These are phyloP conservation scores for Phanerodontia chrysosporium DNA, from an alignment of 768 basidiomycete genomes.

Conservation along the genomic window DNA sequence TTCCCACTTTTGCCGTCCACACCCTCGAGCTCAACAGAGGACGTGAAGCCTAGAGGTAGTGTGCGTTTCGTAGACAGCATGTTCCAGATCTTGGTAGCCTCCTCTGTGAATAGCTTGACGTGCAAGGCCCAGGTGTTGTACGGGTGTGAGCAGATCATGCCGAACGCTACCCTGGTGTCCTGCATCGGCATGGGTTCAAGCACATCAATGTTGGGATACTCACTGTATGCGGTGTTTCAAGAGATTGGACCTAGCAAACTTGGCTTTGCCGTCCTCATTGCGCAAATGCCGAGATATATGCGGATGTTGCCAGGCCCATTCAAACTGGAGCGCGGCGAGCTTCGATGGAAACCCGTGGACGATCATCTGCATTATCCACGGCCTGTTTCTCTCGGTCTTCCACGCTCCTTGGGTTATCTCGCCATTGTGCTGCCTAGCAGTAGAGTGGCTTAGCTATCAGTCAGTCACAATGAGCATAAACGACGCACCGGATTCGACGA, in stretches of 20 bases:
- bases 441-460: neutral
- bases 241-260: neutral
- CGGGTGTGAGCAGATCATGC: conserved; percentile 62
- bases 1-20: conserved; percentile 62
- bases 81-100: conserved; percentile 55
- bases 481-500: conserved; percentile 51
- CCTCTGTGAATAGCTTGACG: conserved; percentile 68
- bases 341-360: conserved; percentile 81
- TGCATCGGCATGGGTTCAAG: too few species aligned
- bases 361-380: conserved; percentile 86
- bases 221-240: neutral
- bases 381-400: conserved; percentile 56
- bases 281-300: conserved; percentile 63
- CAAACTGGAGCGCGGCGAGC: conserved; percentile 72
- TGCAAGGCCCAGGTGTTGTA: conserved; percentile 72
- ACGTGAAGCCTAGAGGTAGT: conserved; percentile 52
- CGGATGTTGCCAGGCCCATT: conserved; percentile 87
- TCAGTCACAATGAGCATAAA: neutral
- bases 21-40: conserved; percentile 55
- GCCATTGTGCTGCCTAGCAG: conserved; percentile 78
- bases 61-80: conserved; percentile 25
- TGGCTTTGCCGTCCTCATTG: conserved; percentile 32
- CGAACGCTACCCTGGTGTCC: conserved; percentile 57
- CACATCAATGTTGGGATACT: too few species aligned
- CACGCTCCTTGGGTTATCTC: conserved; percentile 66